Evolutionary conservation across 163 green algal species (phyloP).

Genomic region (Smithsoniella earleae): DNA sequence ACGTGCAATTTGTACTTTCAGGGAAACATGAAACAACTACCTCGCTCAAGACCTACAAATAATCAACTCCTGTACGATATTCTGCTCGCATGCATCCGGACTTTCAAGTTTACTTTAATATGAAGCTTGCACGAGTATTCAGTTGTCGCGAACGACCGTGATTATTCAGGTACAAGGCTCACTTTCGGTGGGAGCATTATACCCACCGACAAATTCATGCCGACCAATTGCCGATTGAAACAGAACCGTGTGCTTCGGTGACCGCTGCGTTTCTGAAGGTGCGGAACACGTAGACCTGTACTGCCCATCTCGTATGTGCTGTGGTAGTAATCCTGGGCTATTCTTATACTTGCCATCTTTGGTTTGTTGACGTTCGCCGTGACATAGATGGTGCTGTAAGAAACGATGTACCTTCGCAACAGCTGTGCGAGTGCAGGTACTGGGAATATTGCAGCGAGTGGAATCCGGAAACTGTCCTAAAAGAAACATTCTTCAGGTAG

Average conservation of each 20-base stretch:
- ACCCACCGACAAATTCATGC: conserved; percentile 39
- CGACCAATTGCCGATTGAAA: conserved; percentile 54
- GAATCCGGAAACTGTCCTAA: neutral
- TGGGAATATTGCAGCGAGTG: neutral
- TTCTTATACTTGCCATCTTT: too few relatives aligned
- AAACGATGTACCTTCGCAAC: too few relatives aligned
- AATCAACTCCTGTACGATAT: conserved; percentile 82
- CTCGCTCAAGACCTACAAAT: conserved; percentile 74
- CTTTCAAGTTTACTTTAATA: too few relatives aligned
- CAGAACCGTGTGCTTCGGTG: conserved; percentile 77
- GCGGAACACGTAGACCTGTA: too few relatives aligned
- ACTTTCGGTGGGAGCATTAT: conserved; percentile 88
- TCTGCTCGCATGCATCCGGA: too few relatives aligned
- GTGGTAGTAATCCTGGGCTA: too few relatives aligned
- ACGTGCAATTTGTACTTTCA: neutral
- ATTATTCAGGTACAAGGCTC: conserved; percentile 72
- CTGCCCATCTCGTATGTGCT: too few relatives aligned
- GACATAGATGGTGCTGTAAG: too few relatives aligned
- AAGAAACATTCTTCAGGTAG: conserved; percentile 25
- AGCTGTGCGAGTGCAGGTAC: too few relatives aligned
- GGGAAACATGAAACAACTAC: neutral
- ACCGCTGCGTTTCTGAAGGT: conserved; percentile 88
- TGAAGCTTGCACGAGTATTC: too few relatives aligned
- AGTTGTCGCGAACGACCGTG: too few relatives aligned
- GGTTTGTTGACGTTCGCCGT: too few relatives aligned